Base-by-base conservation (phyloP, 2,329 filamentous ascomycete genomes). In the Colletotrichum noveboracense region DNA sequence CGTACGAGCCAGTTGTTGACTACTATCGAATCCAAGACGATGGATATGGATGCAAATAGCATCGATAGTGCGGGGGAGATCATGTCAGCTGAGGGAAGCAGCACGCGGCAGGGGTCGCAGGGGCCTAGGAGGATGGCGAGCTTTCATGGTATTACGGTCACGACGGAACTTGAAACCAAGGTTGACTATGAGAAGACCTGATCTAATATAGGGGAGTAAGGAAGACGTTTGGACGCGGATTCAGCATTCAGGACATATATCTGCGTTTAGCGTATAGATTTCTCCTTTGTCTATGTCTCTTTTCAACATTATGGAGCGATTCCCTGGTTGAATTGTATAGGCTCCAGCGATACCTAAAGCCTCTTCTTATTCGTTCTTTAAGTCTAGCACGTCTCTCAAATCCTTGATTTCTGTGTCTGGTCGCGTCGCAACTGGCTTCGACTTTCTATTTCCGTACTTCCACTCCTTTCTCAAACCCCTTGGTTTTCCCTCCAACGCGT, bases 361-460 rank as follows among this genome's bases (percentile, higher is more conserved):
- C 10, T 4, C 9, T 64, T 7, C 24, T 14, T 21, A 18, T 3
- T 61, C 1, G 28, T 28, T 6, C 12, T 68, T 36, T 34, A 75
- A 28, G 18, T 73, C 8, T 14, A 80, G 21, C 0, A 79, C 77
- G 55, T 80, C 76, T 58, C 77, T 61, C 6, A 80, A 61, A 32
- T 80, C 79, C 34, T 79, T 79, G 3, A 79, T 69, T n/a, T 80
- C 77, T 3, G 77, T 78, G 5, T 74, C 73, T 8, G 76, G 76
- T 3, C 79, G 69, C 3, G 78, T 78, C 10, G 77, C 58, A 21
- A 76, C 75, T 1, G 68, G 70, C 61, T 75, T 78, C 7, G 61
- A 48, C 26, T 77, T 78, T 34, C 79, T 77, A 6, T 60, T 60
- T 2, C 79, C 77, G 30, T 73, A 75, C 24, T 75, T 74, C 79